Base-by-base conservation (phyloP, 1,284 basidiomycete species). In the Gymnopus androsaceus region DNA sequence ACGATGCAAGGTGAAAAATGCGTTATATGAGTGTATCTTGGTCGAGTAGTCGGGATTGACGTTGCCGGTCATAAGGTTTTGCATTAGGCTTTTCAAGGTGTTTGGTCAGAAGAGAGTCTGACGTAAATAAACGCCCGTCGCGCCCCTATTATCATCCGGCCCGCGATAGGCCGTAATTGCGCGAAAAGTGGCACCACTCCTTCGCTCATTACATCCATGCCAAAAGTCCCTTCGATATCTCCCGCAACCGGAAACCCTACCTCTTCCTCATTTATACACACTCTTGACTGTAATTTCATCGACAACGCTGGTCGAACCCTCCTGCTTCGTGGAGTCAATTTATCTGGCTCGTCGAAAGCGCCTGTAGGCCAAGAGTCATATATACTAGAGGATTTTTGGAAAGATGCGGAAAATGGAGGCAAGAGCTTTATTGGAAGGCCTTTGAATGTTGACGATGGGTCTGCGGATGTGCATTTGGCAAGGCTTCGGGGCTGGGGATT, bases 401-500 rank as follows among this genome's bases (percentile, higher is more conserved):
- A 94, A 56, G 75, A 76, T 7, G 94, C 88, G 4, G 89, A 96
- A 68, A 74, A 68, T 0, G 94, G 92, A 30, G 83, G 83, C 1
- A 77, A 83, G 58, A 84, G 75, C 58, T 98, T 95, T 64, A 69
- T 90, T 3, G 87, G 86, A 0, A 77, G 88, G 47, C 94, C 94
- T 0, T 75, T 98, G 30, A 85, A 91, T 63, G 72, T 96, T 42
- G 87, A 94, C 23, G 89, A 94, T 66, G 91, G 90, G 17, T 85
- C 85, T 1, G 94, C 89, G 4, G 90, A 98, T 72, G 77, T 90
- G n/a, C 96, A 99, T 66, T 79, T 98, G 1, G 83, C 89, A 4
- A 78, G 96, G 15, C 74, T 99, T 17, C 79, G 83, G 57, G 89
- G 90, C 0, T 98, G 95, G 95, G 96, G 96, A 0, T 98, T 94